These are phyloP conservation scores for Grosmannia serpens DNA, from an alignment of 2,329 filamentous ascomycete genomes.

Conservation along the genomic window DNA sequence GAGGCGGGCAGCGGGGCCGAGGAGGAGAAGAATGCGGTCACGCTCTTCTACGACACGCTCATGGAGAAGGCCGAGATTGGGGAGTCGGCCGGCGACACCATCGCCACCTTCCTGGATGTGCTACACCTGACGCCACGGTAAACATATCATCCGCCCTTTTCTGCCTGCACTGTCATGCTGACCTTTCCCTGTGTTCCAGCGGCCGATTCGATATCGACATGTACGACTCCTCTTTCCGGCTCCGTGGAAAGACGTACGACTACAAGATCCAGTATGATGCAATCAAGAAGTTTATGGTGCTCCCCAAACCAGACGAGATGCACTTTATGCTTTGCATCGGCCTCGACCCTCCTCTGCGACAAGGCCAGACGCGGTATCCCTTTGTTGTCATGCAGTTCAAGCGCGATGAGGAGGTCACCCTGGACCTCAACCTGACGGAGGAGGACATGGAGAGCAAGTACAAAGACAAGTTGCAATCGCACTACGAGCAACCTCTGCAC, in stretches of 20 bases:
- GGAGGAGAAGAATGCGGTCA: constrained; percentile 90
- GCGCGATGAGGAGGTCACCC: constrained; percentile 90
- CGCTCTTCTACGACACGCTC: constrained; percentile 93
- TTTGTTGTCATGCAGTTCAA: constrained; percentile 99
- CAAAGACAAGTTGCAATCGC: constrained; percentile 74
- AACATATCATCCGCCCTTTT: not conserved
- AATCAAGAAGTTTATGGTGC: constrained; percentile 97
- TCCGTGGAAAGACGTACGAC: constrained; percentile 98
- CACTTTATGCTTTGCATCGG: constrained; percentile 93
- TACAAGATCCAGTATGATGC: constrained; percentile 99
- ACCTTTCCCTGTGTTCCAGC: constrained; percentile 35
- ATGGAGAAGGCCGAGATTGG: constrained; percentile 99
- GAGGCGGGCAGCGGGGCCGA: constrained; percentile 55
- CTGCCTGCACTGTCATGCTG: constrained; percentile 11
- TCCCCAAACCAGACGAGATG: constrained; percentile 96
- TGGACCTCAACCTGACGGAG: constrained; percentile 93
- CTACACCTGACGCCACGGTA: constrained; percentile 91
- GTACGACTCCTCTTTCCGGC: constrained; percentile 94
- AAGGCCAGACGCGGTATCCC: constrained; percentile 94
- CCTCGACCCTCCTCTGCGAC: constrained; percentile 84
- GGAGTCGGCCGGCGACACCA: constrained; percentile 96
- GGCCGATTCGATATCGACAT: constrained; percentile 99
- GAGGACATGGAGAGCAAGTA: constrained; percentile 75
- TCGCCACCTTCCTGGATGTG: constrained; percentile 92
- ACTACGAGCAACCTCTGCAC: constrained; percentile 89